These are phyloP conservation scores for Wickerhamiella sergipiensis DNA, from an alignment of 805 yeast genomes.

Conservation along the genomic window DNA sequence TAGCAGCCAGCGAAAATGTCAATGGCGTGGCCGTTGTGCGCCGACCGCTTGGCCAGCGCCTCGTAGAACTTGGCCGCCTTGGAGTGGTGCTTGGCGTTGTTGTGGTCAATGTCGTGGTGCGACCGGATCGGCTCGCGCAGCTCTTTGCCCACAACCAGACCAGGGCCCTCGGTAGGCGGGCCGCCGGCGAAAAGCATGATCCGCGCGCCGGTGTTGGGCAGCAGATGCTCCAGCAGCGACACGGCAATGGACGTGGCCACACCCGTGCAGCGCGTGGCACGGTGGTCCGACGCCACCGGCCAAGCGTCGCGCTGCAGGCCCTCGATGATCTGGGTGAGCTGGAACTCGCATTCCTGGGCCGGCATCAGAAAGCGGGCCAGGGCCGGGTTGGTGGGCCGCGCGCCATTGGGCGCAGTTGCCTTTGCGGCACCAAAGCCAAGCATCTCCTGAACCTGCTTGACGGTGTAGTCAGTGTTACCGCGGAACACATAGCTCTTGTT, in stretches of 20 bases:
- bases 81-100: conserved; percentile 72
- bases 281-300: conserved; percentile 63
- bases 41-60: conserved; percentile 53
- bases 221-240: conserved; percentile 65
- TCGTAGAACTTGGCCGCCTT: conserved; percentile 78
- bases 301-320: conserved; percentile 70
- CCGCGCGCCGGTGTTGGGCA: conserved; percentile 77
- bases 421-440: conserved; percentile 28
- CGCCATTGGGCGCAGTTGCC: conserved; percentile 23
- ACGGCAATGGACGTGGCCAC: conserved; percentile 81
- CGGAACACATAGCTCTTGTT: conserved; percentile 71
- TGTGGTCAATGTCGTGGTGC: conserved; percentile 91
- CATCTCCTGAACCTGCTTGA: conserved; percentile 44
- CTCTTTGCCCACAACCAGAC: conserved; percentile 81
- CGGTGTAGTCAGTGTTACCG: conserved; percentile 70
- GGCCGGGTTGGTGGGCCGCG: conserved; percentile 27
- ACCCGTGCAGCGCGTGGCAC: conserved; percentile 88
- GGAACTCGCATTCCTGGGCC: conserved; percentile 66
- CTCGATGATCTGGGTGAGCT: conserved; percentile 66
- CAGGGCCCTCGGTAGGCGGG: conserved; percentile 90
- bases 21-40: conserved; percentile 62
- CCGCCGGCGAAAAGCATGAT: conserved; percentile 87
- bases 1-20: conserved; percentile 92
- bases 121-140: conserved; percentile 94
- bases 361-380: conserved; percentile 59